phyloP scores from a whole-genome alignment of 1,284 basidiomycete species.

The Tremellales sp. region DNA sequence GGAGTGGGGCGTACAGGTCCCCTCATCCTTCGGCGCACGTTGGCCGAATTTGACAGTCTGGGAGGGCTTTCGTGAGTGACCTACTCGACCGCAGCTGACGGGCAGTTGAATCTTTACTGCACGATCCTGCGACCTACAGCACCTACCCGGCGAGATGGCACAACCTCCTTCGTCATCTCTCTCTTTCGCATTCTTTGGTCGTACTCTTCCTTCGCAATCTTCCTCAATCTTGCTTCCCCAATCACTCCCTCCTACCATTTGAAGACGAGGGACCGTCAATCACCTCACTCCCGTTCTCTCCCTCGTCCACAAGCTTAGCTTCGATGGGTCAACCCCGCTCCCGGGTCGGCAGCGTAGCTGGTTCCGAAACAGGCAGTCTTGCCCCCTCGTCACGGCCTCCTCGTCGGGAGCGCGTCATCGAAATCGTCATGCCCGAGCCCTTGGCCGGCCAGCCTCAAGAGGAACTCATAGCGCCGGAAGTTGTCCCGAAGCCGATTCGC shows the following conservation, averaged over 20 bases:
- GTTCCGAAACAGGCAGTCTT: conserved; percentile 27
- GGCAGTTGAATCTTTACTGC: conserved; percentile 46
- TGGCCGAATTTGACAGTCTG: conserved; percentile 49
- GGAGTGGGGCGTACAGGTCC: conserved; percentile 42
- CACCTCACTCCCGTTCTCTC: conserved; percentile 26
- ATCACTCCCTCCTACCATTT: conserved; percentile 39
- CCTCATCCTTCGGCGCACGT: conserved; percentile 26
- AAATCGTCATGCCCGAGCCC: conserved; percentile 48
- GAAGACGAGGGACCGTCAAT: conserved; percentile 35
- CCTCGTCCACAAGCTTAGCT: conserved; percentile 24
- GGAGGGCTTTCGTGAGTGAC: conserved; percentile 48
- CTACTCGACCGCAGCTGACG: neutral
- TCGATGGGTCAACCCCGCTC: conserved; percentile 21
- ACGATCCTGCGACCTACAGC: conserved; percentile 43
- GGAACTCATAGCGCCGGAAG: conserved; percentile 3
- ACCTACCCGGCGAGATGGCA: conserved; percentile 45
- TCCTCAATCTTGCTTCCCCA: conserved; percentile 36
- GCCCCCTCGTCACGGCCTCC: conserved; percentile 27
- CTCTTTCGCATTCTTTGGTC: conserved; percentile 45
- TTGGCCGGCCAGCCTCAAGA: conserved; percentile 25
- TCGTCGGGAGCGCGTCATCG: conserved; percentile 39
- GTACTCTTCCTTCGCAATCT: conserved; percentile 44
- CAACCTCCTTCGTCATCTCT: conserved; percentile 43
- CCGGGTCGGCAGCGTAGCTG: conserved; percentile 24
- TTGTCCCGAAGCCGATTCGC: conserved; percentile 7